phyloP scores from a whole-genome alignment of 371 early-diverging fungal species.

The Syncephalastrum sp. region DNA sequence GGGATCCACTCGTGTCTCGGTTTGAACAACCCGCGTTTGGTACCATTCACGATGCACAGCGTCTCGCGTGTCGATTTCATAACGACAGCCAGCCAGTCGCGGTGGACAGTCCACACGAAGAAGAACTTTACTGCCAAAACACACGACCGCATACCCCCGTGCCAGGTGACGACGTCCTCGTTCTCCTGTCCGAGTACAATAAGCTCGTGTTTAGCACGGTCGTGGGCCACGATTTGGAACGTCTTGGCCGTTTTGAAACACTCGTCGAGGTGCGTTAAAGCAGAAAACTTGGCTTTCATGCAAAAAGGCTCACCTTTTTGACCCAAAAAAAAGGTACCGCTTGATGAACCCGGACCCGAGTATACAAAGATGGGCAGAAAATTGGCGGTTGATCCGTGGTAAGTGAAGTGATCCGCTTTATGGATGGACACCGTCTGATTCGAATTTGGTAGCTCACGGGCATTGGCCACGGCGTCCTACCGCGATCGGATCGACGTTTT shows the following conservation, averaged over 20 bases:
- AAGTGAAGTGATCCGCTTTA: slow-evolving; percentile 2
- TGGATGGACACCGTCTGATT: neutral
- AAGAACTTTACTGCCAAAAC: slow-evolving; percentile 10
- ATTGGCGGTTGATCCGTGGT: slow-evolving; percentile 44
- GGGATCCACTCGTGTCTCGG: slow-evolving; percentile 8
- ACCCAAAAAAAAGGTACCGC: slow-evolving; percentile 18
- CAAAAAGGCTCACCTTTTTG: neutral
- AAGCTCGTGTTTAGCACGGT: slow-evolving; percentile 36
- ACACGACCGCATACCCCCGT: slow-evolving; percentile 23
- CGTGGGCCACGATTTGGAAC: slow-evolving; percentile 2
- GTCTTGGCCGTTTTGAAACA: slow-evolving; percentile 32
- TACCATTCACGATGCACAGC: slow-evolving; percentile 26
- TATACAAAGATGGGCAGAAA: slow-evolving; percentile 33
- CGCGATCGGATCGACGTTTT: slow-evolving; percentile 43
- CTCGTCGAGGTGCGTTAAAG: slow-evolving; percentile 23
- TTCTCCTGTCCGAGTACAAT: slow-evolving; percentile 40
- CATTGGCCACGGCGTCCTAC: slow-evolving; percentile 38
- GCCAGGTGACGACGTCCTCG: slow-evolving; percentile 32
- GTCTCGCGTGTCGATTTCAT: slow-evolving; percentile 19
- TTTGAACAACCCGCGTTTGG: slow-evolving; percentile 38
- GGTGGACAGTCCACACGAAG: neutral
- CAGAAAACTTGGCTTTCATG: neutral
- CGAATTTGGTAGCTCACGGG: slow-evolving; percentile 25
- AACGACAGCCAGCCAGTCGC: slow-evolving; percentile 6
- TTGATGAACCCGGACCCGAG: slow-evolving; percentile 38